Evolutionary conservation across 768 basidiomycete genomes (phyloP).

Genomic region (Russula abietina): DNA sequence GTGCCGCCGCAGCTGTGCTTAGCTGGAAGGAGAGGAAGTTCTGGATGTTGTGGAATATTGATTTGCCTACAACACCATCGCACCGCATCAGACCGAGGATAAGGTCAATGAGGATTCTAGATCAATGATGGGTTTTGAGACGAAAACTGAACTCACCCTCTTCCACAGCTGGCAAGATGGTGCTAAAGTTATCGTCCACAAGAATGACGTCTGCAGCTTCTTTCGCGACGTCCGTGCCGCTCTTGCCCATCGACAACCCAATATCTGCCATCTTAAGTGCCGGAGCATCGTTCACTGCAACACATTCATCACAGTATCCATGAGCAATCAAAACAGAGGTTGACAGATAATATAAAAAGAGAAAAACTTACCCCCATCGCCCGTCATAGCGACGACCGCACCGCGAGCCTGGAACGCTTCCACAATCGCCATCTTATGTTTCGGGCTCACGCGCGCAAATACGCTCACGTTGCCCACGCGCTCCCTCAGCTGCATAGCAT

Average conservation of each 20-base stretch:
- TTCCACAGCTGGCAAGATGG: slow-evolving; percentile 89
- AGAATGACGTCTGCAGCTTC: slow-evolving; percentile 97
- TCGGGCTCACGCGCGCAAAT: slow-evolving; percentile 92
- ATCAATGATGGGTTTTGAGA: not conserved
- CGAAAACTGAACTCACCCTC: slow-evolving; percentile 55
- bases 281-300: slow-evolving; percentile 86
- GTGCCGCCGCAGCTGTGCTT: slow-evolving; percentile 92
- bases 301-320: not conserved
- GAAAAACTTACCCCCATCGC: slow-evolving; percentile 71
- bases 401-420: slow-evolving; percentile 89
- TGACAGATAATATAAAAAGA: not conserved
- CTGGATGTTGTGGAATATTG: slow-evolving; percentile 98
- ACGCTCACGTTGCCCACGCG: slow-evolving; percentile 77
- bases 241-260: slow-evolving; percentile 95
- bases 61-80: slow-evolving; percentile 56
- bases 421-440: slow-evolving; percentile 97
- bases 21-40: slow-evolving; percentile 97
- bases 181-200: slow-evolving; percentile 95
- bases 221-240: slow-evolving; percentile 98
- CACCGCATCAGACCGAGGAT: slow-evolving; percentile 6
- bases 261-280: slow-evolving; percentile 98
- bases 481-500: slow-evolving; percentile 72
- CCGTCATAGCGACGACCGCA: slow-evolving; percentile 93
- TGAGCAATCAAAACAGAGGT: not conserved
- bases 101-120: slow-evolving; percentile 10